Conservation (phyloP, 176 grass and related monocot species). For the Phragmites australis region DNA sequence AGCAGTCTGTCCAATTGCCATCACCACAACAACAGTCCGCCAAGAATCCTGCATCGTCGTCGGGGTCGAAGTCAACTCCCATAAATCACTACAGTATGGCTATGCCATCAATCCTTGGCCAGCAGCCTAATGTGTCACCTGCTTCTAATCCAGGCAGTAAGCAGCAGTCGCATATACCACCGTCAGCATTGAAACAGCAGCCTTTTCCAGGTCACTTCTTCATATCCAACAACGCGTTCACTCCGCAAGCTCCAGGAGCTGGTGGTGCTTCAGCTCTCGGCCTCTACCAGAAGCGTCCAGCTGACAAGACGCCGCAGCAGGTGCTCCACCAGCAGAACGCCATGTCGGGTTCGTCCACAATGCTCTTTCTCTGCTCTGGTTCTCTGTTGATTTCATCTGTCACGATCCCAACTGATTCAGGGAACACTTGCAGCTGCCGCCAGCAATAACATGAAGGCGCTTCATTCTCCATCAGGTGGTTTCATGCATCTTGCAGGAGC, state of each 20-base stretch:
- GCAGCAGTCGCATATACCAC: conserved; percentile 54
- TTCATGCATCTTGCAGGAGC: conserved; percentile 57
- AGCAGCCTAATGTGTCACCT: conserved; percentile 54
- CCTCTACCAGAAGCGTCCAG: conserved; percentile 61
- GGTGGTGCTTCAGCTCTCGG: conserved; percentile 33
- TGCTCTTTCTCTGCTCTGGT: conserved; percentile 32
- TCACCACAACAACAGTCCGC: conserved; percentile 63
- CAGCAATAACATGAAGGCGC: conserved; percentile 60
- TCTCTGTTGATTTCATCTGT: conserved; percentile 21
- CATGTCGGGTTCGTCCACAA: conserved; percentile 13
- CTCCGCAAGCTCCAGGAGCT: conserved; percentile 51
- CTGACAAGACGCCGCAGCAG: conserved; percentile 53
- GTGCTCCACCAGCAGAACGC: conserved; percentile 47
- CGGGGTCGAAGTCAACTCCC: conserved; percentile 51
- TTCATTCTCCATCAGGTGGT: conserved; percentile 40
- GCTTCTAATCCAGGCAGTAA: conserved; percentile 55
- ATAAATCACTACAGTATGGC: conserved; percentile 55
- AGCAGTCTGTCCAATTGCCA: conserved; percentile 33
- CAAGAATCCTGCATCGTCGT: conserved; percentile 61
- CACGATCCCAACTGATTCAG: conserved; percentile 24
- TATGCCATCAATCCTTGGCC: conserved; percentile 75
- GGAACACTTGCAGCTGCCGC: conserved; percentile 43
- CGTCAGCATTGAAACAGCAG: conserved; percentile 54
- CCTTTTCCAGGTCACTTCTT: conserved; percentile 52
- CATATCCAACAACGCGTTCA: conserved; percentile 47